Evolutionary conservation across 2,329 filamentous ascomycete species (phyloP).

Genomic region (Fusarium pseudoanthophilum): DNA sequence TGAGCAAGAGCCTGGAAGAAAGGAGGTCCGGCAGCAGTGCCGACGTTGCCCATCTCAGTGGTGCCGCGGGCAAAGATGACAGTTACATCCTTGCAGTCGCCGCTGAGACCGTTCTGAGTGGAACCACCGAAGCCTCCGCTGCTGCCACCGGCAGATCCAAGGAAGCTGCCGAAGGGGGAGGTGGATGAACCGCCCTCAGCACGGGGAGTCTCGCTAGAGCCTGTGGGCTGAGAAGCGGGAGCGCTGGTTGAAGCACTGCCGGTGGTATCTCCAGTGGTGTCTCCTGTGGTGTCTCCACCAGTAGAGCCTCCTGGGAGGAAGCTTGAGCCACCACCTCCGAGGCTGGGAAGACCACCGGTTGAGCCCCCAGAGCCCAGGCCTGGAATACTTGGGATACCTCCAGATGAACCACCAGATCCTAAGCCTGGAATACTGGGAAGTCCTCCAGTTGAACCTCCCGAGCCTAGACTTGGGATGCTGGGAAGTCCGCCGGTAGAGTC

Average conservation of each 20-base stretch:
- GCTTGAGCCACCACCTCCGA: neutral
- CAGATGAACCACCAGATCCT: neutral
- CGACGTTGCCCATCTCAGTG: conserved; percentile 63
- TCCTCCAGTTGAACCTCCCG: neutral
- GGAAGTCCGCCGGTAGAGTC: neutral
- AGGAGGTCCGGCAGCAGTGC: conserved; percentile 59
- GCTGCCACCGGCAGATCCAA: conserved; percentile 6
- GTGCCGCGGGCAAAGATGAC: conserved; percentile 68
- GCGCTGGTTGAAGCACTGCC: neutral
- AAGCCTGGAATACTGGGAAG: neutral
- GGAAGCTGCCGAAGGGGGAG: neutral
- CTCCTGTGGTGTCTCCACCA: neutral
- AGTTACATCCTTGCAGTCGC: conserved; percentile 53
- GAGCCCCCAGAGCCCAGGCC: neutral
- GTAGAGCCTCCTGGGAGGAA: neutral
- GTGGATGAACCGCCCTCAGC: neutral
- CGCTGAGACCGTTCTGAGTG: conserved; percentile 41
- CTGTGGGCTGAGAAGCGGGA: neutral
- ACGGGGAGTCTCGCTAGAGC: neutral
- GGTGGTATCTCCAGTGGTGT: neutral
- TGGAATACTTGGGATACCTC: neutral
- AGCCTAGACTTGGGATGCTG: neutral
- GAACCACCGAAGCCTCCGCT: conserved; percentile 19
- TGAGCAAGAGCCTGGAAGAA: conserved; percentile 58
- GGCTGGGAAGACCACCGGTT: neutral